phyloP scores from a whole-genome alignment of 495 filamentous ascomycete genomes.

The Hyaloscypha hepaticicola region DNA sequence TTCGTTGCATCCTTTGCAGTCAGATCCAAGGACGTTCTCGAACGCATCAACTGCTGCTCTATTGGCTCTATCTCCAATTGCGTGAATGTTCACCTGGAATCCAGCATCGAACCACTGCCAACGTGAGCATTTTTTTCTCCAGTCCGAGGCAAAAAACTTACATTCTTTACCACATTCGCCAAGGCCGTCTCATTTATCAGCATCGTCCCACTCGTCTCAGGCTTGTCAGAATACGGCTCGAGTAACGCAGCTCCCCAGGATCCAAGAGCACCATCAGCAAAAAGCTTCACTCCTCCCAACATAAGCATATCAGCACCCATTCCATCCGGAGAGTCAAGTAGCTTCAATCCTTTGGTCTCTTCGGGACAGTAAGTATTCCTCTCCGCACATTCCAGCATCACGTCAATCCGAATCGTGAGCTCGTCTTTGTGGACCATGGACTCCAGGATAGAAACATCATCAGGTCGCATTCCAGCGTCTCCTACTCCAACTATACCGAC shows the following conservation, averaged over 20 bases:
- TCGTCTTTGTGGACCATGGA: constrained; percentile 44
- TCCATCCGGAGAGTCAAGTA: constrained; percentile 12
- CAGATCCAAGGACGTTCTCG: constrained; percentile 44
- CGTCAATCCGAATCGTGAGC: constrained; percentile 58
- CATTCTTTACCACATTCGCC: constrained; percentile 37
- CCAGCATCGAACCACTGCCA: constrained; percentile 27
- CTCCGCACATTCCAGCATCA: constrained; percentile 61
- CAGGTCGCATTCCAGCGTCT: constrained; percentile 56
- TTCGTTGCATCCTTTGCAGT: constrained; percentile 44
- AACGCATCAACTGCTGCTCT: constrained; percentile 57
- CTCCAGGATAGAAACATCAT: constrained; percentile 50
- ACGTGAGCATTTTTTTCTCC: not conserved
- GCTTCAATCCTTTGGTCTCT: constrained; percentile 32
- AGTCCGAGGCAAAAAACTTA: not conserved
- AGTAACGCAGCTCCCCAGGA: constrained; percentile 64
- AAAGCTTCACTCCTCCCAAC: constrained; percentile 24
- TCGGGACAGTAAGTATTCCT: constrained; percentile 59
- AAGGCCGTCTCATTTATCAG: constrained; percentile 57
- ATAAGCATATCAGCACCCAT: constrained; percentile 15
- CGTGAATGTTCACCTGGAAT: constrained; percentile 46
- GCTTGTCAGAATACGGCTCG: constrained; percentile 59
- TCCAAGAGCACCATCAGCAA: constrained; percentile 60
- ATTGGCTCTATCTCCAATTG: constrained; percentile 62
- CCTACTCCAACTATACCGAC: constrained; percentile 62
- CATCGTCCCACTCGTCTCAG: constrained; percentile 53